Percentiles rank a stretch among this genome's conserved stretches.
Evolutionary conservation across 305 asterid species (phyloP).

Genomic region (Rubia tinctorum): DNA sequence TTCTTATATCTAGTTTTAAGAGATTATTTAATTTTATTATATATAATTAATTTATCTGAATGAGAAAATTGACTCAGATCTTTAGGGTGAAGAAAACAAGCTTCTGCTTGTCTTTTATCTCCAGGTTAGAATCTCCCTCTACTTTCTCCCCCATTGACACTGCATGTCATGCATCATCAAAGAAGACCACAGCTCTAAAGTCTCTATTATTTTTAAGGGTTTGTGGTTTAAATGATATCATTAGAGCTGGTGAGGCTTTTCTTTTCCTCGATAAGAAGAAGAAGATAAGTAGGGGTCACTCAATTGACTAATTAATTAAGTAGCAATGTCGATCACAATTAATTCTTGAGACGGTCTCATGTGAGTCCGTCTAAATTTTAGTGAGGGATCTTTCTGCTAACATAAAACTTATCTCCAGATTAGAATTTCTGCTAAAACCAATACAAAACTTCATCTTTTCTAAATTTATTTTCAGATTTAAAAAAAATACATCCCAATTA

Average conservation of each 20-base stretch:
- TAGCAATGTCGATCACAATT: background rate
- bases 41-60: slow-evolving; percentile 15
- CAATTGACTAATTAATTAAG: background rate
- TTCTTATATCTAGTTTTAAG: slow-evolving; percentile 4
- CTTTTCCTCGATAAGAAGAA: slow-evolving; percentile 21
- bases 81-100: slow-evolving; percentile 54
- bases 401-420: too few species aligned
- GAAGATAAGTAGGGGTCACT: slow-evolving; percentile 21
- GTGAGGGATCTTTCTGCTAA: too few species aligned
- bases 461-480: too few species aligned
- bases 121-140: slow-evolving; percentile 33
- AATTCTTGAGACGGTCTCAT: too few species aligned
- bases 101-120: slow-evolving; percentile 76
- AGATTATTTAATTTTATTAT: slow-evolving; percentile 1
- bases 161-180: slow-evolving; percentile 53
- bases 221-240: too few species aligned
- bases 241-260: slow-evolving; percentile 8
- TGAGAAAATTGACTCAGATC: slow-evolving; percentile 45
- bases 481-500: too few species aligned
- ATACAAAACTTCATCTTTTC: too few species aligned
- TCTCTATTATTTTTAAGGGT: slow-evolving; percentile 17
- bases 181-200: slow-evolving; percentile 36
- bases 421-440: too few species aligned
- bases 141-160: slow-evolving; percentile 45
- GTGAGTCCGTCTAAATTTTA: too few species aligned